phyloP scores from a whole-genome alignment of 768 basidiomycete species.

The Hygrocybe coccinea region DNA sequence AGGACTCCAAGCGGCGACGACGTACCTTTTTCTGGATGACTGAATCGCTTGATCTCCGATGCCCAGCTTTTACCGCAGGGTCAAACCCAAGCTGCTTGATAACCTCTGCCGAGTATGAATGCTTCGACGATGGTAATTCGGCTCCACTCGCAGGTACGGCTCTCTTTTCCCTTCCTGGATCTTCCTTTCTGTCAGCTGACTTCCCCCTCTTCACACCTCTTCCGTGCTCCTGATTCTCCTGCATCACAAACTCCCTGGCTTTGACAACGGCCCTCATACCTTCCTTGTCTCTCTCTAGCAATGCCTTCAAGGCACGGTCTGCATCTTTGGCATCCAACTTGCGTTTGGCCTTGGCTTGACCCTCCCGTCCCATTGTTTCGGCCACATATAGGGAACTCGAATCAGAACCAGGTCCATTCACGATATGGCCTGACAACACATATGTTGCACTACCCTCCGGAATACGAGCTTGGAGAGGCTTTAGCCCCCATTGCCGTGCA shows the following conservation, averaged over 20 bases:
- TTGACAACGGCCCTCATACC: slow-evolving; percentile 61
- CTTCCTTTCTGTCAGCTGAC: slow-evolving; percentile 17
- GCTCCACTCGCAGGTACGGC: slow-evolving; percentile 9
- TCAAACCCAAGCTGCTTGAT: slow-evolving; percentile 78
- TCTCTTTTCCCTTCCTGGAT: neutral
- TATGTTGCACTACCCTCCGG: slow-evolving; percentile 58
- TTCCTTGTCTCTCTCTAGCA: slow-evolving; percentile 62
- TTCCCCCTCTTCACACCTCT: slow-evolving; percentile 10
- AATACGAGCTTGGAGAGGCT: slow-evolving; percentile 42
- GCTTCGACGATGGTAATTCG: slow-evolving; percentile 28
- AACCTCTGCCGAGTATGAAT: slow-evolving; percentile 58
- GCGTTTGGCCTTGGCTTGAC: slow-evolving; percentile 71
- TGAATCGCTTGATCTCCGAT: slow-evolving; percentile 35
- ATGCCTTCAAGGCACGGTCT: slow-evolving; percentile 54
- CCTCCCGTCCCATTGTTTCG: slow-evolving; percentile 76
- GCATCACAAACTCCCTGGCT: slow-evolving; percentile 45
- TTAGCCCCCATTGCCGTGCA: slow-evolving; percentile 67
- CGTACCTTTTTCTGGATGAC: slow-evolving; percentile 56
- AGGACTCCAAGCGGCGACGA: slow-evolving; percentile 1
- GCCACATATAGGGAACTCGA: slow-evolving; percentile 46
- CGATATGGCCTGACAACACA: slow-evolving; percentile 73
- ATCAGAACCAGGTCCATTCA: slow-evolving; percentile 43
- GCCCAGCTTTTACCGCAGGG: slow-evolving; percentile 56
- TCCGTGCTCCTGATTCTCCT: slow-evolving; percentile 16
- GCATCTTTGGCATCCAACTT: slow-evolving; percentile 51